Evolutionary conservation across 805 yeast genomes (phyloP), one percentile per base, ranked within the genome.

Genomic region (Hanseniaspora occidentalis): DNA sequence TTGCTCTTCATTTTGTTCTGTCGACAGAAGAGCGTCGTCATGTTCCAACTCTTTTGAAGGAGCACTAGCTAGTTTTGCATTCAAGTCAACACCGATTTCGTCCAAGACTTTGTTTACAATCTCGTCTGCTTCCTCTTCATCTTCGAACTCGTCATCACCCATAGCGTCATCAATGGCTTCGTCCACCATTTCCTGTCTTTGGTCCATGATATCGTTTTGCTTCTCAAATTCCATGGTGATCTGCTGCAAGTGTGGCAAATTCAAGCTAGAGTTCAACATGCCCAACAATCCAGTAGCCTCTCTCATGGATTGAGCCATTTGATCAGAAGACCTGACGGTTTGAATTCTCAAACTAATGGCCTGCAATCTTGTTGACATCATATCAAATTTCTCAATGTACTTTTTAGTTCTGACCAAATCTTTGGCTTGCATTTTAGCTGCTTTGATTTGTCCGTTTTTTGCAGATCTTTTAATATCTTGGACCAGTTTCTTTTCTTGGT

Each of bases 181-280:
- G 57, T 92, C 98, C 82, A 92, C 92, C 75, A 94, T 84, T 58
- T 94, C 99, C 60, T 94, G 97, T 54, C 95, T 79, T 64, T 92
- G 98, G 60, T 89, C 96, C 97, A 92, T 92, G 51, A 94, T 66
- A 56, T 94, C 98, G 60, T 83, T 84, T 54, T 89, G 95, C 52
- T 75, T 77, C 53, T 92, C 95, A 60, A 92, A 92, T 52, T 92
- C 97, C 82, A 84, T 88, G 2, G 96, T 85, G 17, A 92, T 92
- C 45, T 80, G 73, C 43, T 84, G 80, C 45, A 92, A 65, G 50
- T 84, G 94, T 1, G 95, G 96, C 46, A 92, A 62, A 54, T 94
- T 92, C 94, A 92, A 82, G 43, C 76, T 75, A 52, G 79, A 67
- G 59, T 92, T 92, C 94, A 92, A 83, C 2, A 94, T 79, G 40